These are phyloP conservation scores for Nevesoporus exiguus DNA, from an alignment of 768 basidiomycete species.

Conservation along the genomic window DNA sequence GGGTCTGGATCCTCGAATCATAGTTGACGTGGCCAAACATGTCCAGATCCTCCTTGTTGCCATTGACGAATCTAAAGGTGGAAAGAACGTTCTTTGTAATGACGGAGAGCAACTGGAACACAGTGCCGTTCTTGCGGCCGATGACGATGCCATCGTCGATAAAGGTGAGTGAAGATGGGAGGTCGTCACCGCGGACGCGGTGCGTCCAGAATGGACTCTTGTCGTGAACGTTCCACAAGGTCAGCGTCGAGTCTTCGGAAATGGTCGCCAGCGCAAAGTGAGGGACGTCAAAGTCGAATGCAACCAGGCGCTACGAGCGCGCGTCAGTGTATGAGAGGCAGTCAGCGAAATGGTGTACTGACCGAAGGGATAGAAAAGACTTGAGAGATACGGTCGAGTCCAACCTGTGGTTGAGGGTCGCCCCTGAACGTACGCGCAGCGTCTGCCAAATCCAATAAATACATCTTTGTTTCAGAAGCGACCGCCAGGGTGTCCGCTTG, in stretches of 20 bases:
- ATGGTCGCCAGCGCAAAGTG: constrained; percentile 79
- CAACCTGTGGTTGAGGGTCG: constrained; percentile 64
- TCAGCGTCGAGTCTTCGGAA: constrained; percentile 77
- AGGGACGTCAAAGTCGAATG: constrained; percentile 80
- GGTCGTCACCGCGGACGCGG: constrained; percentile 74
- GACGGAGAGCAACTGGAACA: constrained; percentile 79
- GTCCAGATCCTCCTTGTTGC: constrained; percentile 64
- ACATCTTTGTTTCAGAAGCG: constrained; percentile 75
- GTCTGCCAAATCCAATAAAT: constrained; percentile 67
- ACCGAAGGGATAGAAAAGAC: constrained; percentile 70
- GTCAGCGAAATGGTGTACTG: constrained; percentile 24
- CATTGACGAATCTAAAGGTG: constrained; percentile 75
- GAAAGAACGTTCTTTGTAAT: constrained; percentile 71
- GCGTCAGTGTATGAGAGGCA: not conserved
- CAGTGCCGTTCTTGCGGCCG: constrained; percentile 79
- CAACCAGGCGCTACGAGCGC: constrained; percentile 61
- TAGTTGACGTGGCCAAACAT: constrained; percentile 90
- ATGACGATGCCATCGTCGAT: constrained; percentile 84
- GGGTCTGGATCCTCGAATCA: constrained; percentile 78
- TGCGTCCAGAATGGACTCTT: constrained; percentile 71
- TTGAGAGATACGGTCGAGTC: constrained; percentile 65
- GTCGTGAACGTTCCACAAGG: constrained; percentile 80
- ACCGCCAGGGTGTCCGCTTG: constrained; percentile 76
- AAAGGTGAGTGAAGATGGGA: constrained; percentile 80
- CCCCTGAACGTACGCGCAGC: constrained; percentile 59